Evolutionary conservation across 805 yeast species (phyloP).

Genomic region (Starmerella scarabaei): DNA sequence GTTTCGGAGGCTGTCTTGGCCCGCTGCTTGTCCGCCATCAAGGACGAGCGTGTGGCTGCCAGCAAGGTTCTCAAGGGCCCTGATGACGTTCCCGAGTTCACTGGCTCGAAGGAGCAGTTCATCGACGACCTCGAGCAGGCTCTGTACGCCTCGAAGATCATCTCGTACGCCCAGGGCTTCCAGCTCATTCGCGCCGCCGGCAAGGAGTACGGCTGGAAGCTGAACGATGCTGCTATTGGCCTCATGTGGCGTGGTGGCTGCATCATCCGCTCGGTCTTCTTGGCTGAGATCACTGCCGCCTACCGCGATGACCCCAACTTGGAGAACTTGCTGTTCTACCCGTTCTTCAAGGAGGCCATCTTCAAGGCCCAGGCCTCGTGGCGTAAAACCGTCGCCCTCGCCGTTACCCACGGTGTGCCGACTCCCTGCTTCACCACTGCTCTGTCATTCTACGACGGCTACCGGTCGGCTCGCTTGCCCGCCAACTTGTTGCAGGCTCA

Average conservation of each 20-base stretch:
- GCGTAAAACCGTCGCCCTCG: slow-evolving; percentile 75
- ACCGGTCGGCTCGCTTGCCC: slow-evolving; percentile 89
- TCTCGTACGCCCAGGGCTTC: slow-evolving; percentile 98
- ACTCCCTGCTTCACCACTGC: slow-evolving; percentile 97
- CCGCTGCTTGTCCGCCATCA: slow-evolving; percentile 87
- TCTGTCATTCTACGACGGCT: slow-evolving; percentile 94
- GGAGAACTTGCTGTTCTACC: slow-evolving; percentile 90
- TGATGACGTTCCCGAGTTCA: slow-evolving; percentile 38
- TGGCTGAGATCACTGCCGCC: slow-evolving; percentile 93
- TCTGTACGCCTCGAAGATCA: slow-evolving; percentile 93
- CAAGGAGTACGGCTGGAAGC: slow-evolving; percentile 88
- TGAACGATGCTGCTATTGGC: slow-evolving; percentile 96
- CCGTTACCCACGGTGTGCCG: slow-evolving; percentile 81
- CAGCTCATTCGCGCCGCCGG: slow-evolving; percentile 98
- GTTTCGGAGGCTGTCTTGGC: slow-evolving; percentile 98
- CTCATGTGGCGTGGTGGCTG: slow-evolving; percentile 99
- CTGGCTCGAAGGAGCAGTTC: slow-evolving; percentile 67
- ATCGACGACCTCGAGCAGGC: slow-evolving; percentile 96
- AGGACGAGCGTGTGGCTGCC: slow-evolving; percentile 81
- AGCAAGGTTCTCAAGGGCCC: slow-evolving; percentile 74
- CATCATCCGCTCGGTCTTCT: slow-evolving; percentile 96
- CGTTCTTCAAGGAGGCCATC: slow-evolving; percentile 86
- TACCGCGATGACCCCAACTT: slow-evolving; percentile 85
- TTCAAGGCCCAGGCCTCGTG: slow-evolving; percentile 89
- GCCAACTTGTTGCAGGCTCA: slow-evolving; percentile 98